Evolutionary conservation across 108 stramenopile genomes (phyloP).

Genomic region (Cyclotella baltica): DNA sequence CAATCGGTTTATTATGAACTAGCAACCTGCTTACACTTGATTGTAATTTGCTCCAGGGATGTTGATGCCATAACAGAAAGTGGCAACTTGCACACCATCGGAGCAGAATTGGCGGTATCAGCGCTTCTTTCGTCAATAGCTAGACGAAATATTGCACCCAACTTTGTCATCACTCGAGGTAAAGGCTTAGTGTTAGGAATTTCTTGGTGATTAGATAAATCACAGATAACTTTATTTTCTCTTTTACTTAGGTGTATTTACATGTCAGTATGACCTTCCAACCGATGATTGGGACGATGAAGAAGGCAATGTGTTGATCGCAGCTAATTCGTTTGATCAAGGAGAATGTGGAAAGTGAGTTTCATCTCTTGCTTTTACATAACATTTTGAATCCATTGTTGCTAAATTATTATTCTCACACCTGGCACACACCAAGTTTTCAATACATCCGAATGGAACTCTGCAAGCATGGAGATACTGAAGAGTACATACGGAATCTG

Average conservation of each 20-base stretch:
- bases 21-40: not conserved
- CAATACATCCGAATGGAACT: constrained; percentile 99
- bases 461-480: constrained; percentile 93
- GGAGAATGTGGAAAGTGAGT: constrained; percentile 43
- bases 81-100: constrained; percentile 77
- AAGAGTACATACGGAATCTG: constrained; percentile 83
- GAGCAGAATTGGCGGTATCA: constrained; percentile 90
- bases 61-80: constrained; percentile 60
- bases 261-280: constrained; percentile 70
- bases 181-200: not conserved
- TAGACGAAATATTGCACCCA: constrained; percentile 87
- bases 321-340: constrained; percentile 6
- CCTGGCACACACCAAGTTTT: constrained; percentile 42
- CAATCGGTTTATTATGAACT: not conserved
- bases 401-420: not conserved
- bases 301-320: not conserved
- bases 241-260: constrained; percentile 56
- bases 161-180: constrained; percentile 89
- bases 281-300: constrained; percentile 62
- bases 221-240: not conserved
- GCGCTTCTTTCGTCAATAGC: constrained; percentile 85
- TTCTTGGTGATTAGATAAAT: not conserved
- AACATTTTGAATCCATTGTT: not conserved
- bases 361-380: not conserved
- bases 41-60: constrained; percentile 61